These are phyloP conservation scores for Aspergillus cavernicola DNA, from an alignment of 495 filamentous ascomycete species.

Conservation along the genomic window DNA sequence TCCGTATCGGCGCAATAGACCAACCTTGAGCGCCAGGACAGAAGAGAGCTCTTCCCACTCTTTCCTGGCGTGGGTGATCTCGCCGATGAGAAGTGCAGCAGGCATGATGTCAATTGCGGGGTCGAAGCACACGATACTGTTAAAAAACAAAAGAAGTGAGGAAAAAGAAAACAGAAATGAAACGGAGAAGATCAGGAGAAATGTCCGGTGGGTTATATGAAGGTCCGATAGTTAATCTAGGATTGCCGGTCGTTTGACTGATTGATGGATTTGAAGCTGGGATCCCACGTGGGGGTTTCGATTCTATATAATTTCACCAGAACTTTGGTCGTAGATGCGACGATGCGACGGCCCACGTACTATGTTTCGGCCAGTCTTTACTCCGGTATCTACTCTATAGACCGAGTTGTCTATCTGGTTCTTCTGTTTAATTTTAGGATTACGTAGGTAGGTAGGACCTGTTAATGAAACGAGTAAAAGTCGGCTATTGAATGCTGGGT, in stretches of 20 bases:
- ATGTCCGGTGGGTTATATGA: background rate
- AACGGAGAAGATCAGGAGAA: slow-evolving; percentile 8
- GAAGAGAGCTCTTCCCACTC: slow-evolving; percentile 55
- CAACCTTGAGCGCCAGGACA: slow-evolving; percentile 54
- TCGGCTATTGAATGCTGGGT: slow-evolving; percentile 32
- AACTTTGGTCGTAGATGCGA: background rate
- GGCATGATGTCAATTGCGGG: slow-evolving; percentile 19
- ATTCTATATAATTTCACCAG: background rate
- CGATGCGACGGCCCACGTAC: too few species aligned
- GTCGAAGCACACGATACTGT: background rate
- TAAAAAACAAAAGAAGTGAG: slow-evolving; percentile 15
- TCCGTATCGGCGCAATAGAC: slow-evolving; percentile 8
- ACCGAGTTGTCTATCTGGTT: too few species aligned
- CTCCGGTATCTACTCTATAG: too few species aligned
- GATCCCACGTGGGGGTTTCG: background rate
- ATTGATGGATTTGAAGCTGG: background rate
- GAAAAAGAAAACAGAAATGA: slow-evolving; percentile 5
- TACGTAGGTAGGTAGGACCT: too few species aligned
- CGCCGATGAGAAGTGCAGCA: slow-evolving; percentile 54
- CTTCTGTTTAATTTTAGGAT: too few species aligned
- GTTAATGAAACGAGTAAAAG: background rate
- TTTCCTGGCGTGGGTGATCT: slow-evolving; percentile 48
- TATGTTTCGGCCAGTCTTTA: too few species aligned
- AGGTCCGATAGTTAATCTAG: background rate
- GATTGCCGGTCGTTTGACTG: background rate